These are phyloP conservation scores for Nitzschia putrida DNA, from an alignment of 108 stramenopile genomes.

Conservation along the genomic window DNA sequence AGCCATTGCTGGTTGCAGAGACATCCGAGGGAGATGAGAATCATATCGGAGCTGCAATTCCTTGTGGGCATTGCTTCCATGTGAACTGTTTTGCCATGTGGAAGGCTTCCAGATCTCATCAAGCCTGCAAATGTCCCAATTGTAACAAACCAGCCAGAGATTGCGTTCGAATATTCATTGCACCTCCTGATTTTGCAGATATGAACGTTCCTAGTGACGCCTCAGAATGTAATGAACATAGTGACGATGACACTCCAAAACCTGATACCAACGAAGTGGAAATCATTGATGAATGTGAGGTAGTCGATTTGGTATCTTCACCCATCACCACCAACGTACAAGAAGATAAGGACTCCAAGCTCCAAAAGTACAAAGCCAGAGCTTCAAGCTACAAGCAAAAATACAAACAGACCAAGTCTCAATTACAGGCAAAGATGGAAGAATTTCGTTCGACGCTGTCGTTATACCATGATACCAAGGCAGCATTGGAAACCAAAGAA, in stretches of 20 bases:
- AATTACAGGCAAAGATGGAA: conserved; percentile 10
- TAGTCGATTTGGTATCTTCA: background rate
- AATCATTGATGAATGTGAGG: too few species aligned
- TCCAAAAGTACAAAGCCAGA: background rate
- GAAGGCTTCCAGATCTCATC: conserved; percentile 3
- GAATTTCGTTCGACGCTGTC: background rate
- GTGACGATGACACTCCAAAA: background rate
- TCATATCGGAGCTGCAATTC: conserved; percentile 28
- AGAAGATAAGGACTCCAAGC: background rate
- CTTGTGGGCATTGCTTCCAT: conserved; percentile 49
- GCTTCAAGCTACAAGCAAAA: conserved; percentile 9
- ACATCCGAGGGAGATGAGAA: background rate
- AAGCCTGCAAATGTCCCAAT: conserved; percentile 25
- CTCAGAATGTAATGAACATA: background rate
- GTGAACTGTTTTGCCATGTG: conserved; percentile 30
- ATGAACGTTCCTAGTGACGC: background rate
- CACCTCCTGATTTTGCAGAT: background rate
- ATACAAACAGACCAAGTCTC: conserved; percentile 10
- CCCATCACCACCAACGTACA: background rate
- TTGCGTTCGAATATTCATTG: conserved; percentile 13
- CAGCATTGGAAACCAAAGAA: too few species aligned
- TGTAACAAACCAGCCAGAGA: conserved; percentile 12
- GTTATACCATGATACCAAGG: too few species aligned
- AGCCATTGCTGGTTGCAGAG: conserved; percentile 13
- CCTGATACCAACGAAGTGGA: too few species aligned